phyloP scores from a whole-genome alignment of 2,329 filamentous ascomycete genomes.

The Epichloe aotearoae region DNA sequence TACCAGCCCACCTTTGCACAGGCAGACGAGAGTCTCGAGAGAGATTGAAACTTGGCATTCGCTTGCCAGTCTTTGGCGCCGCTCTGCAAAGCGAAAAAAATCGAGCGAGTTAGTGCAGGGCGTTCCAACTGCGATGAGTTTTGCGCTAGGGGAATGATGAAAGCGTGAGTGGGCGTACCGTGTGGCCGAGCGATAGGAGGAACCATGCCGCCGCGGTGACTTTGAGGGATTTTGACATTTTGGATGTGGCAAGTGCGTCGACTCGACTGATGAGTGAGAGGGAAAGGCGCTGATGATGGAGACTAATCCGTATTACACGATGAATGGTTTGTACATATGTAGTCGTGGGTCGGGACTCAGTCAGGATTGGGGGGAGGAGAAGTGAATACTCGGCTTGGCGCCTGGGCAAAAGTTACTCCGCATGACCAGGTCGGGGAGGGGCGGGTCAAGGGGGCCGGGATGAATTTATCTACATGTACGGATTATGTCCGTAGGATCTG shows the following conservation, averaged over 20 bases:
- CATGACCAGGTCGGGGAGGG: no score
- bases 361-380: no score
- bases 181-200: constrained; percentile 7
- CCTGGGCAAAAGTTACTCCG: no score
- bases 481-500: no score
- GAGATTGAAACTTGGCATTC: constrained; percentile 6
- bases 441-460: neutral
- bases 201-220: constrained; percentile 6
- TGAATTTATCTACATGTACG: neutral
- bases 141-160: neutral
- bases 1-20: constrained; percentile 9
- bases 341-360: no score
- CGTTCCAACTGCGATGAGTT: neutral
- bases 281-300: no score
- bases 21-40: constrained; percentile 2
- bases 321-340: no score
- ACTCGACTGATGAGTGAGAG: no score
- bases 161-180: constrained; percentile 1
- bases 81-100: neutral
- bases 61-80: constrained; percentile 9
- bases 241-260: no score
- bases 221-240: constrained; percentile 6
- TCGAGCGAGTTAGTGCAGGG: neutral
- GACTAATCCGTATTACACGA: no score
- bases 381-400: no score